phyloP scores from a whole-genome alignment of 2,329 filamentous ascomycete species.

The Scytalidium lignicola region DNA sequence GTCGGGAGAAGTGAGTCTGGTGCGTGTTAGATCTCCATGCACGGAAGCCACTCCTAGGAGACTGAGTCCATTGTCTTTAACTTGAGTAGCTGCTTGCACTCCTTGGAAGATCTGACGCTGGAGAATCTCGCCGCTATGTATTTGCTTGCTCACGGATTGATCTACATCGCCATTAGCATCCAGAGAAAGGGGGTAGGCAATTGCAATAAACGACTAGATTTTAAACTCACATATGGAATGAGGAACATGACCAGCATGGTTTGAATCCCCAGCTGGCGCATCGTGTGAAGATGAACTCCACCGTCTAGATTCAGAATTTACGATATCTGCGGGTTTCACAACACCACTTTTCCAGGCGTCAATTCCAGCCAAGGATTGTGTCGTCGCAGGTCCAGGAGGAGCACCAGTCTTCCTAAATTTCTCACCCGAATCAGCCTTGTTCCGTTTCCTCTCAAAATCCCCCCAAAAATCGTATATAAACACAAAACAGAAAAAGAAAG shows the following conservation, averaged over 20 bases:
- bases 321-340: conserved; percentile 22
- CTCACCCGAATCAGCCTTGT: conserved; percentile 17
- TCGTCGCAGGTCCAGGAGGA: conserved; percentile 4
- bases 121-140: conserved; percentile 12
- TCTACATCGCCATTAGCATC: conserved; percentile 11
- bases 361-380: conserved; percentile 2
- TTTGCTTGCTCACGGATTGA: conserved; percentile 18
- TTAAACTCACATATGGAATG: conserved; percentile 26
- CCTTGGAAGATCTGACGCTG: conserved; percentile 11
- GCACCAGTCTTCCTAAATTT: conserved; percentile 19
- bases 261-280: conserved; percentile 11
- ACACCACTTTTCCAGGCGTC: conserved; percentile 18
- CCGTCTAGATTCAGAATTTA: conserved; percentile 15
- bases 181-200: no score
- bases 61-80: background rate
- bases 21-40: conserved; percentile 19
- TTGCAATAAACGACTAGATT: no score
- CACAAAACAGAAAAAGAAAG: no score
- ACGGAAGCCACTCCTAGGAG: conserved; percentile 22
- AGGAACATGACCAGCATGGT: conserved; percentile 18
- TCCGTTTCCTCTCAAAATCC: conserved; percentile 8
- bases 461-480: no score
- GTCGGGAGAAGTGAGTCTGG: conserved; percentile 12
- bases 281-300: conserved; percentile 20
- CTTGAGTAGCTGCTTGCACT: background rate